A percentile compares a stretch with the other conserved stretches of the same genome.
These are phyloP conservation scores for Dothiorella sarmentorum DNA, from an alignment of 2,329 filamentous ascomycete genomes.

Conservation along the genomic window DNA sequence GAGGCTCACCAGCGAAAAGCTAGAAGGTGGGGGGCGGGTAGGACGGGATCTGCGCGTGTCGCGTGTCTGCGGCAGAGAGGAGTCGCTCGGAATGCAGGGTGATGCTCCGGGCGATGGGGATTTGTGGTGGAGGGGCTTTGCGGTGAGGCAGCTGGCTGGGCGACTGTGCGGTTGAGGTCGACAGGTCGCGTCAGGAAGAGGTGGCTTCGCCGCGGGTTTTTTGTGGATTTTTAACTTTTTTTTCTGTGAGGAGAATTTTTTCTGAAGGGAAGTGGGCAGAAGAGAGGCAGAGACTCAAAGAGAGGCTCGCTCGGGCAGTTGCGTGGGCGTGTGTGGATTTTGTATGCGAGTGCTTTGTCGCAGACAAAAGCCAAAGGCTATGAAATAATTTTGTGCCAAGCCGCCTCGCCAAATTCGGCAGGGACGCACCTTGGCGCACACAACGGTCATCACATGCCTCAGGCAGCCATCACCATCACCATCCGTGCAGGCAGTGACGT, in stretches of 20 bases:
- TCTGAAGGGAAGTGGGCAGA: slow-evolving; percentile 22
- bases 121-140: neutral
- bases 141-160: slow-evolving; percentile 9
- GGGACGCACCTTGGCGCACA: slow-evolving; percentile 16
- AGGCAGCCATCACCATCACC: neutral
- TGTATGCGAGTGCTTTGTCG: slow-evolving; percentile 16
- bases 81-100: slow-evolving; percentile 1
- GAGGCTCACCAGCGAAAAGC: slow-evolving; percentile 24
- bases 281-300: slow-evolving; percentile 20
- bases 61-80: neutral
- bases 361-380: slow-evolving; percentile 10
- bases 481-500: no score
- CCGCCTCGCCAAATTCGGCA: slow-evolving; percentile 18
- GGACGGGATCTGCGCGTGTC: neutral
- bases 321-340: slow-evolving; percentile 18
- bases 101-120: slow-evolving; percentile 8
- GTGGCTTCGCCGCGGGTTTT: slow-evolving; percentile 23
- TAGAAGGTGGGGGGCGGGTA: neutral
- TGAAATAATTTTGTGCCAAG: slow-evolving; percentile 20
- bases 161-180: slow-evolving; percentile 17
- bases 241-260: slow-evolving; percentile 28
- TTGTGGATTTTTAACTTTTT: slow-evolving; percentile 39
- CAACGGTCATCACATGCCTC: slow-evolving; percentile 2
- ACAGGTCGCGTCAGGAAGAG: slow-evolving; percentile 17
- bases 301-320: slow-evolving; percentile 19